Evolutionary conservation across 768 basidiomycete species (phyloP), one percentile per base, ranked within the genome.

Genomic region (Mycena filopes): DNA sequence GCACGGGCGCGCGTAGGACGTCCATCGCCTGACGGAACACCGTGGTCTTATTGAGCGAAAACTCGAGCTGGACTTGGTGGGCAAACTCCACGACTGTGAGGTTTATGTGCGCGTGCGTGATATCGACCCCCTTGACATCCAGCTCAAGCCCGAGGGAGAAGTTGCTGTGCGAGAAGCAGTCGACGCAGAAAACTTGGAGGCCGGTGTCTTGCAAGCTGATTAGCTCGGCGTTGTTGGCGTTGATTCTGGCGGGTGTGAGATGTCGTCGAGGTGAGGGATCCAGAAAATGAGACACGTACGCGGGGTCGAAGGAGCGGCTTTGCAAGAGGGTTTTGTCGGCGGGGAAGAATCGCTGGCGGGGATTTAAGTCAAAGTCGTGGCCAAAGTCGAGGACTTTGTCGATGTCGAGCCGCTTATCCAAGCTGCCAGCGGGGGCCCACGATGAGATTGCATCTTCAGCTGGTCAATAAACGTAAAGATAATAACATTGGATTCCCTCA

Each of bases 141-240:
- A 66, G 10, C 42, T 66, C 65, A 12, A 66, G 26, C 1, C 65
- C 65, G 20, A 66, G 48, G 6, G 65, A 61, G 23, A 62, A 66
- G 18, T 66, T 53, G 1, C 31, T 36, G 5, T 9, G 28, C 13
- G 65, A 66, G 16, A 49, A 33, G 38, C 65, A 66, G 21, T 56
- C 41, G 21, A 66, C 60, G 36, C 65, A 66, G 58, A 61, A 61
- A 2, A 66, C 55, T 28, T 57, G 31, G 6, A 66, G 33, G 33
- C 33, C 33, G 12, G 7, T 33, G 6, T 33, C 33, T 12, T 33
- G 33, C 12, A 33, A 33, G 33, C 7, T 12, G 33, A 6, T 33
- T 33, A 33, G 33, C 33, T 33, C 33, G 6, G 6, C 33, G 33
- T 12, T 33, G n/a, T n/a, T n/a, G n/a, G n/a, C n/a, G n/a, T n/a